Conservation (phyloP, 306 rosid genomes). For the Quercus ilex region DNA sequence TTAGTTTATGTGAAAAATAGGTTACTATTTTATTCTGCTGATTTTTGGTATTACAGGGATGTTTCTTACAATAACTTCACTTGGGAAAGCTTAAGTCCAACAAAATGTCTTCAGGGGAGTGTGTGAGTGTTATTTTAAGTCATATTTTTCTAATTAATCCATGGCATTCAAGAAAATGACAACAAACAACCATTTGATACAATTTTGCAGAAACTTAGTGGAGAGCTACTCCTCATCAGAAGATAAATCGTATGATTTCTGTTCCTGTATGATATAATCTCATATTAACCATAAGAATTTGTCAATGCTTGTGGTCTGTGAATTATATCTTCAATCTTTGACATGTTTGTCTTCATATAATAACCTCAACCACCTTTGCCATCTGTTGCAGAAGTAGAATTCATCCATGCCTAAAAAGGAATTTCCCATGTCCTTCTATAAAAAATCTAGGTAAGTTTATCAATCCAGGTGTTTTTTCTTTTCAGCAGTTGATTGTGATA, state of each 20-base stretch:
- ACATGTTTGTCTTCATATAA: background rate
- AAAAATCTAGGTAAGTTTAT: slow-evolving; percentile 42
- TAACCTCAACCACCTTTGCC: slow-evolving; percentile 12
- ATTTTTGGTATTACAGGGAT: slow-evolving; percentile 64
- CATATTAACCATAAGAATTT: slow-evolving; percentile 4
- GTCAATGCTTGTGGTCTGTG: slow-evolving; percentile 14
- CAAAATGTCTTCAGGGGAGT: slow-evolving; percentile 69
- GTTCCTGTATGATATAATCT: background rate
- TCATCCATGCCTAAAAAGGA: slow-evolving; percentile 59
- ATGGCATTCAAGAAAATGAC: background rate
- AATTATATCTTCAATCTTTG: background rate
- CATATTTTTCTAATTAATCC: background rate
- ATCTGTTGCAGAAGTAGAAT: slow-evolving; percentile 41
- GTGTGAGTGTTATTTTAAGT: slow-evolving; percentile 51
- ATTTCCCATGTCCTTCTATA: slow-evolving; percentile 61
- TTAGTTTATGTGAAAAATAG: background rate
- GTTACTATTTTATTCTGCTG: background rate
- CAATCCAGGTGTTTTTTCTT: background rate
- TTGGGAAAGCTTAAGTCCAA: slow-evolving; percentile 65
- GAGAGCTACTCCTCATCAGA: slow-evolving; percentile 74
- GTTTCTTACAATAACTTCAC: slow-evolving; percentile 74
- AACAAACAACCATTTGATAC: slow-evolving; percentile 10
- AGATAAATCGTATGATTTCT: slow-evolving; percentile 49
- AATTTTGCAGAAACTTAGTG: slow-evolving; percentile 71
- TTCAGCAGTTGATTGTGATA: background rate